Base-by-base conservation (phyloP, 805 yeast species). In the Torulaspora gathmanii region DNA sequence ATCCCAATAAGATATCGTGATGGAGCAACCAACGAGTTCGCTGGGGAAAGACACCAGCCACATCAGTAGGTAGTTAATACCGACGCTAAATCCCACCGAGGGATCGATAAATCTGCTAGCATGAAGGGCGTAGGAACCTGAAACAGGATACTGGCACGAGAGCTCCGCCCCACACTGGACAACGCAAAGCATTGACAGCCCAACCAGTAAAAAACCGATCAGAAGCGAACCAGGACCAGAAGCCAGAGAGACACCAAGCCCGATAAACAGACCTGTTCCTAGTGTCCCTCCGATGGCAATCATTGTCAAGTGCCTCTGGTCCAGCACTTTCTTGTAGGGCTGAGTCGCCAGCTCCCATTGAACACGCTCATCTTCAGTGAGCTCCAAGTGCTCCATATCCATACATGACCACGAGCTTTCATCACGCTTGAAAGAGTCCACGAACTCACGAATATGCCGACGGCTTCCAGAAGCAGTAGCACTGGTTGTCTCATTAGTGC, bases 11-110 rank as follows among this genome's bases (percentile, higher is more conserved):
- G 70, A 58, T 42, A 77, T 69, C 1, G 77, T 73, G 56, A 78
- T 68, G 3, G 82, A 65, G 33, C 79, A 79, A 23, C 80, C 78
- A 20, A 77, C 79, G 50, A 78, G 60, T 57, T 78, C 81, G 46
- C 77, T 64, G 7, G 83, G 82, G 51, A 78, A 58, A 6, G 75
- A 77, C 50, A 73, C 70, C 33, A 75, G 57, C 81, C 82, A 78
- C 55, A 76, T 75, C 47, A 78, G 54, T 42, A 78, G 73, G 55
- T 78, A 78, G 51, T 75, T 73, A 73, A 78, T 77, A 22, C 82
- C 78, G 66, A 78, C 76, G 12, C 82, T 78, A 60, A 79, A 80
- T 33, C 83, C 84, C 67, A 79, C 67, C 4, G 83, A 73, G 3
- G 76, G 70, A 54, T 79, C 80, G 40, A 81, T 69, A 54, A 82